Evolutionary conservation across 768 basidiomycete species (phyloP).

Genomic region (Pulveroboletus sp.): DNA sequence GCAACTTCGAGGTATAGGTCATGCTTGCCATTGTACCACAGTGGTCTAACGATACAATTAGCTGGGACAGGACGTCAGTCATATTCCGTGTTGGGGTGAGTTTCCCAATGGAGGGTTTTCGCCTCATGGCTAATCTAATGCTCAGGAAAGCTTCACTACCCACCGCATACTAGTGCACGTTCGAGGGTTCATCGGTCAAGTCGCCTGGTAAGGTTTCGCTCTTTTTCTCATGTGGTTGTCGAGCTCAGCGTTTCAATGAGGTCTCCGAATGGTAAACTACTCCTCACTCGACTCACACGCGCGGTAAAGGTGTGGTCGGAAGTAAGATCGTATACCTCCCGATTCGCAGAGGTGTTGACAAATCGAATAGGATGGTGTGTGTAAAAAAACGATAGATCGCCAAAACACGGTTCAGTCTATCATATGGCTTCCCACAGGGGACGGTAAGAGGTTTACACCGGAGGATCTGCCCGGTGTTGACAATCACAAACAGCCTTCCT

Average conservation of each 20-base stretch:
- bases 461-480: constrained; percentile 10
- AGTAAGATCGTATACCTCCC: constrained; percentile 25
- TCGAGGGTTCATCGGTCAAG: constrained; percentile 50
- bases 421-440: constrained; percentile 46
- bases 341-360: constrained; percentile 4
- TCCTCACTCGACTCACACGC: constrained; percentile 46
- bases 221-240: background rate
- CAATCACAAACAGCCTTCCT: constrained; percentile 39
- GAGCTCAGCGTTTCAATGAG: constrained; percentile 23
- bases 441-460: constrained; percentile 31
- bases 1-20: constrained; percentile 47
- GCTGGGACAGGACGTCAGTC: constrained; percentile 49
- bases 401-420: constrained; percentile 44
- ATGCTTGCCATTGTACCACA: background rate
- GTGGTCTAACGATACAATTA: constrained; percentile 16
- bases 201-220: constrained; percentile 39
- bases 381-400: constrained; percentile 47
- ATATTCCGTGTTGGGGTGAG: constrained; percentile 47
- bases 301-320: constrained; percentile 51
- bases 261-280: constrained; percentile 43
- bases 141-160: constrained; percentile 39
- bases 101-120: constrained; percentile 7
- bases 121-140: constrained; percentile 12
- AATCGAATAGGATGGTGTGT: constrained; percentile 42
- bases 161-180: constrained; percentile 49